Conservation (phyloP, 495 filamentous ascomycete species). For the Daldinia grandis region DNA sequence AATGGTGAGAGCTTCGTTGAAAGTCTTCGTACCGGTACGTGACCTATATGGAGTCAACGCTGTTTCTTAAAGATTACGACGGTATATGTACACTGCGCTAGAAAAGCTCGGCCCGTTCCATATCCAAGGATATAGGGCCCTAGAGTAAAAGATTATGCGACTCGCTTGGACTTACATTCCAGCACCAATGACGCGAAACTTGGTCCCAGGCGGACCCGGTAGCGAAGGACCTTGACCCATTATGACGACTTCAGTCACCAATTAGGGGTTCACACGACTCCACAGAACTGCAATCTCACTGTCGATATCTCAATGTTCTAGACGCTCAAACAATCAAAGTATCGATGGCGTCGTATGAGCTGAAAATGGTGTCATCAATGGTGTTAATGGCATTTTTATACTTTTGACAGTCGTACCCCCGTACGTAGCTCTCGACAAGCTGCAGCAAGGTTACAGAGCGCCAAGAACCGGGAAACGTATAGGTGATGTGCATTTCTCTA, state of each 20-base stretch:
- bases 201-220: conserved; percentile 44
- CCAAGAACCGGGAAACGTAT: conserved; percentile 27
- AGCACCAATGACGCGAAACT: conserved; percentile 47
- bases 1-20: conserved; percentile 45
- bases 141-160: background rate
- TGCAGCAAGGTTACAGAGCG: conserved; percentile 22
- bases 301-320: conserved; percentile 14
- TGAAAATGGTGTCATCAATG: conserved; percentile 36
- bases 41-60: conserved; percentile 41
- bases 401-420: conserved; percentile 2
- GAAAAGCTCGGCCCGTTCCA: background rate
- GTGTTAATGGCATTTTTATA: conserved; percentile 30
- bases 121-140: background rate
- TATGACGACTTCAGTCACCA: conserved; percentile 29
- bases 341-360: conserved; percentile 30
- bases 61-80: background rate
- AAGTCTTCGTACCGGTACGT: conserved; percentile 47
- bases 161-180: conserved; percentile 44
- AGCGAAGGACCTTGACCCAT: conserved; percentile 47
- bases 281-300: conserved; percentile 12
- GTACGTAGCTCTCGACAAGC: conserved; percentile 9
- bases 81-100: background rate
- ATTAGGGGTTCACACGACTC: conserved; percentile 22
- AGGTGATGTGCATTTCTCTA: conserved; percentile 19
- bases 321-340: conserved; percentile 23